These are phyloP conservation scores for Tylopilus intermedius DNA, from an alignment of 768 basidiomycete genomes.

Conservation along the genomic window DNA sequence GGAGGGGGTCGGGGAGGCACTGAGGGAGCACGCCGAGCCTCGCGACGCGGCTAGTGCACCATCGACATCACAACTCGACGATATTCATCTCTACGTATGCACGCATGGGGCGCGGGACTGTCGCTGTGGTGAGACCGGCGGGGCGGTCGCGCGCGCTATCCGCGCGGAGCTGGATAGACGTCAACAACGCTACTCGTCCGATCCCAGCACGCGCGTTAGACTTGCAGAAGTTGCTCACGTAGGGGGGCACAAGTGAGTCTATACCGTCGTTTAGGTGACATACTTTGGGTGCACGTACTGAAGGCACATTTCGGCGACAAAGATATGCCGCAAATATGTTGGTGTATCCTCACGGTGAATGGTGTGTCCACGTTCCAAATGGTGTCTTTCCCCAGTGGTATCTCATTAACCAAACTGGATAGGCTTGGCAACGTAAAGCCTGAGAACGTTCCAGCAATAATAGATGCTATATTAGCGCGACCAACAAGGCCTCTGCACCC, in stretches of 20 bases:
- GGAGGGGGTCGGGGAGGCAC: slow-evolving; percentile 38
- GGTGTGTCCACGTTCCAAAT: slow-evolving; percentile 37
- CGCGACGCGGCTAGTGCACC: slow-evolving; percentile 17
- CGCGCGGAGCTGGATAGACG: slow-evolving; percentile 46
- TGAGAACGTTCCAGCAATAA: slow-evolving; percentile 49
- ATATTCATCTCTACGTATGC: slow-evolving; percentile 59
- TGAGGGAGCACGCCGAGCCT: slow-evolving; percentile 32
- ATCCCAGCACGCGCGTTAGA: slow-evolving; percentile 33
- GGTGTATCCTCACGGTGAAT: slow-evolving; percentile 68
- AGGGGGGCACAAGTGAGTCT: slow-evolving; percentile 74
- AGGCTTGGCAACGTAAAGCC: slow-evolving; percentile 64
- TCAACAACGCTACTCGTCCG: slow-evolving; percentile 23
- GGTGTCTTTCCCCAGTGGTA: background rate
- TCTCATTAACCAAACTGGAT: background rate
- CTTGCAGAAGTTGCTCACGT: slow-evolving; percentile 73
- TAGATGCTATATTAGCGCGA: slow-evolving; percentile 41
- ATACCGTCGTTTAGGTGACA: background rate
- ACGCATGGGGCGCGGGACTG: slow-evolving; percentile 79
- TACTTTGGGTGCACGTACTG: background rate
- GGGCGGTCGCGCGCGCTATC: slow-evolving; percentile 50
- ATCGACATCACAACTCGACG: slow-evolving; percentile 11
- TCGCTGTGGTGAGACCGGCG: slow-evolving; percentile 67
- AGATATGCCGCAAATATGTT: slow-evolving; percentile 70
- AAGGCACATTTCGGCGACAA: background rate
- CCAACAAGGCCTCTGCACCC: slow-evolving; percentile 26